Conservation (phyloP, 179 eudicot genomes). For the Silene vulgaris region DNA sequence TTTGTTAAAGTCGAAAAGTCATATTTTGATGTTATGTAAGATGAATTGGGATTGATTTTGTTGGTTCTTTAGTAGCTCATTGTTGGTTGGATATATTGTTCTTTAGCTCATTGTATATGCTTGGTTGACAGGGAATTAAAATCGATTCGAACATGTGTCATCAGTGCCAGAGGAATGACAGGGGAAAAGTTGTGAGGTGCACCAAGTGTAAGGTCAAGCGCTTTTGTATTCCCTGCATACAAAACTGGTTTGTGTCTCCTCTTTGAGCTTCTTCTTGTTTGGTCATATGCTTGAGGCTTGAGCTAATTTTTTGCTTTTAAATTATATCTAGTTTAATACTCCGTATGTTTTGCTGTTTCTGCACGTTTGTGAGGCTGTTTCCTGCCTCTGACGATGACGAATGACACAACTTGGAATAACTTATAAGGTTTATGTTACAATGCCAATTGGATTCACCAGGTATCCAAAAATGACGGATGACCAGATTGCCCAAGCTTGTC, state of each 20-base stretch:
- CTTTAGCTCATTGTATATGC: no score
- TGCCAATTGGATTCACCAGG: slow-evolving; percentile 26
- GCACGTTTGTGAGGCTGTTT: no score
- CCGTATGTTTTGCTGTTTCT: neutral
- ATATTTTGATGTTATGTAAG: neutral
- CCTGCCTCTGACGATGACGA: no score
- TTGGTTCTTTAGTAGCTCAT: neutral
- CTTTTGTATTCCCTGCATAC: slow-evolving; percentile 51
- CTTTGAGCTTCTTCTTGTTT: neutral
- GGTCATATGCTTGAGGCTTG: neutral
- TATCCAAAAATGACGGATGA: slow-evolving; percentile 46
- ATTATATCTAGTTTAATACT: no score
- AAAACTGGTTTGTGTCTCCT: slow-evolving; percentile 40
- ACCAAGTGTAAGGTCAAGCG: slow-evolving; percentile 46
- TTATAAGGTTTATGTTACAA: neutral
- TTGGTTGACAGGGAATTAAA: slow-evolving; percentile 29
- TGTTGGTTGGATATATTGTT: slow-evolving; percentile 12
- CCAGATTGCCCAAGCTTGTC: slow-evolving; percentile 50
- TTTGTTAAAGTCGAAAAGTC: neutral
- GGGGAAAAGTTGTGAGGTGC: slow-evolving; percentile 58
- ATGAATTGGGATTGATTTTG: neutral
- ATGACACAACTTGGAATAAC: slow-evolving; percentile 3
- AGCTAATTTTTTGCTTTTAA: no score
- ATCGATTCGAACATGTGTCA: slow-evolving; percentile 48
- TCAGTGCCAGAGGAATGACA: slow-evolving; percentile 73